phyloP scores from a whole-genome alignment of 305 asterid genomes.

The Fraxinus sp. region DNA sequence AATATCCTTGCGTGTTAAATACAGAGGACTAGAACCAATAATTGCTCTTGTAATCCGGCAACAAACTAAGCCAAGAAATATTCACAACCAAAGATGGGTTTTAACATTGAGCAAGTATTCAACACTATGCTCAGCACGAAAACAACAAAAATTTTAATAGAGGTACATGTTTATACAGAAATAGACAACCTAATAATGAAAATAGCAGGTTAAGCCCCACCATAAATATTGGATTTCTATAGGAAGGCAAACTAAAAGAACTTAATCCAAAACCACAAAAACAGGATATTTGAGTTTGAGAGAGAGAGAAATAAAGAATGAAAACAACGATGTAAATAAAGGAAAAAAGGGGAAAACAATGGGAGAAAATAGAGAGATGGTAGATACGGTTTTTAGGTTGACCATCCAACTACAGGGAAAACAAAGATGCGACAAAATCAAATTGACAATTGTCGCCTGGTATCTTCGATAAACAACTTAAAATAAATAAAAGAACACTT shows the following conservation, averaged over 20 bases:
- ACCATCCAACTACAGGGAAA: slow-evolving; percentile 3
- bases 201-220: neutral
- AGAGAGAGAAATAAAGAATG: neutral
- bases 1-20: neutral
- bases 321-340: neutral
- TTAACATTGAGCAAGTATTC: neutral
- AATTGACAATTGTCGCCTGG: neutral
- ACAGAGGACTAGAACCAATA: neutral
- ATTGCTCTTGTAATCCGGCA: neutral
- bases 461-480: neutral
- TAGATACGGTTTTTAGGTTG: neutral
- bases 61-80: neutral
- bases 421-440: slow-evolving; percentile 6
- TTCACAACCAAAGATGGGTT: neutral
- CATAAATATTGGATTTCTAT: neutral
- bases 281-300: neutral
- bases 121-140: neutral
- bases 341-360: neutral
- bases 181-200: neutral
- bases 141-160: neutral
- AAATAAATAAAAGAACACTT: slow-evolving; percentile 10
- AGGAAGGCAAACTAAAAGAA: neutral
- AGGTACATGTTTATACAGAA: neutral
- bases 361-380: neutral
- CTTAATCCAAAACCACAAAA: neutral